Percentiles rank a stretch among this genome's conserved stretches.
These are phyloP conservation scores for Candida glucosophila DNA, from an alignment of 1,139 yeast genomes.

Conservation along the genomic window DNA sequence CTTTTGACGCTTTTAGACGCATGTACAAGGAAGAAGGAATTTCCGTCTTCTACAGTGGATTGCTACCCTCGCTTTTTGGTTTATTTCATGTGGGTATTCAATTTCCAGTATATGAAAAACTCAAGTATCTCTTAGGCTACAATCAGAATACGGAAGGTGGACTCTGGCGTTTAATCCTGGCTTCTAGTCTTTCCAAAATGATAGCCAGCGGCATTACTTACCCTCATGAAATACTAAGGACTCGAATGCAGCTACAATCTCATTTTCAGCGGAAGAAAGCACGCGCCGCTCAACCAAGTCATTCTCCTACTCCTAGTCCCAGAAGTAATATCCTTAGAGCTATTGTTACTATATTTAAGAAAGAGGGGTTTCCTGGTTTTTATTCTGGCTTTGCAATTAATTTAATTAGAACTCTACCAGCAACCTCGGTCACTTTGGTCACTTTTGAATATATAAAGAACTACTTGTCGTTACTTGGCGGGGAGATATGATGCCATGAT, in stretches of 20 bases:
- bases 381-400: constrained; percentile 88
- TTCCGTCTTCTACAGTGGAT: constrained; percentile 79
- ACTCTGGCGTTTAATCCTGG: constrained; percentile 37
- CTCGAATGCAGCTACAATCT: constrained; percentile 68
- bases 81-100: constrained; percentile 92
- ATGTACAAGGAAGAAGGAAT: constrained; percentile 80
- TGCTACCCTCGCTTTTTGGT: constrained; percentile 86
- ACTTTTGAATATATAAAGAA: constrained; percentile 82
- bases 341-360: constrained; percentile 41
- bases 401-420: constrained; percentile 86
- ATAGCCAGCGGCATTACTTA: constrained; percentile 84
- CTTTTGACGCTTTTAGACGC: constrained; percentile 71
- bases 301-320: constrained; percentile 5
- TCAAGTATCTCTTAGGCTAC: constrained; percentile 46
- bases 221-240: constrained; percentile 92
- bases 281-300: neutral
- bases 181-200: constrained; percentile 81
- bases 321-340: constrained; percentile 14
- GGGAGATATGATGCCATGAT: too few relatives aligned
- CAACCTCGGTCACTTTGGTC: constrained; percentile 89
- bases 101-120: constrained; percentile 87
- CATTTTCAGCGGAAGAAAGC: too few relatives aligned
- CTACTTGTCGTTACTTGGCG: too few relatives aligned
- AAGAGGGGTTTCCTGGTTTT: constrained; percentile 77
- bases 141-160: constrained; percentile 10